These are phyloP conservation scores for Clonostachys byssicola DNA, from an alignment of 2,329 filamentous ascomycete species.

Conservation along the genomic window DNA sequence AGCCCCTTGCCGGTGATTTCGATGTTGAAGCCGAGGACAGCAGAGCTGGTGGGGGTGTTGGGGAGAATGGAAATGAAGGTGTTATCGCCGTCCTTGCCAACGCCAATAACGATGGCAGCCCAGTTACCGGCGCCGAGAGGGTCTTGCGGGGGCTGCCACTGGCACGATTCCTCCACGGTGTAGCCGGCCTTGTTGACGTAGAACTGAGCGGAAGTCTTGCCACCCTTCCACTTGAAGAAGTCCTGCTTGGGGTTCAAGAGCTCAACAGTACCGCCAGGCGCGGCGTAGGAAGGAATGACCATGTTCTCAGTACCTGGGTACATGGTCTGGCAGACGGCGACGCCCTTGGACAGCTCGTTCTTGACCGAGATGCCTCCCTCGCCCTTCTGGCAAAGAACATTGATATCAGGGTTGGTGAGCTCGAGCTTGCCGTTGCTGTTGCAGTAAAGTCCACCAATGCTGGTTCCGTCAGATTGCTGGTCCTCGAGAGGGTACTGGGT, in stretches of 20 bases:
- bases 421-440: slow-evolving; percentile 67
- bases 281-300: slow-evolving; percentile 69
- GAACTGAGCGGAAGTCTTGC: slow-evolving; percentile 85
- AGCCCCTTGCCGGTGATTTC: slow-evolving; percentile 63
- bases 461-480: slow-evolving; percentile 79
- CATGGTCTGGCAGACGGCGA: slow-evolving; percentile 87
- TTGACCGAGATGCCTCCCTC: slow-evolving; percentile 65
- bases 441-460: slow-evolving; percentile 84
- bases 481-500: slow-evolving; percentile 71
- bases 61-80: slow-evolving; percentile 84
- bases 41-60: slow-evolving; percentile 71
- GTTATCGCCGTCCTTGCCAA: slow-evolving; percentile 63
- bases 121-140: slow-evolving; percentile 70
- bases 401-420: slow-evolving; percentile 62
- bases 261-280: slow-evolving; percentile 51
- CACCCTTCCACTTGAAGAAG: slow-evolving; percentile 77
- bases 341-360: slow-evolving; percentile 66
- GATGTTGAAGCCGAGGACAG: slow-evolving; percentile 73
- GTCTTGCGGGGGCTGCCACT: slow-evolving; percentile 57
- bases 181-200: slow-evolving; percentile 87
- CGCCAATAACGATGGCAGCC: slow-evolving; percentile 81
- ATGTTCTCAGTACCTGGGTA: slow-evolving; percentile 92
- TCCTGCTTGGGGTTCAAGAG: slow-evolving; percentile 74
- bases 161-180: slow-evolving; percentile 62
- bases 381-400: slow-evolving; percentile 72